phyloP scores from a whole-genome alignment of 2,329 filamentous ascomycete genomes.

The Madurella fahalii region DNA sequence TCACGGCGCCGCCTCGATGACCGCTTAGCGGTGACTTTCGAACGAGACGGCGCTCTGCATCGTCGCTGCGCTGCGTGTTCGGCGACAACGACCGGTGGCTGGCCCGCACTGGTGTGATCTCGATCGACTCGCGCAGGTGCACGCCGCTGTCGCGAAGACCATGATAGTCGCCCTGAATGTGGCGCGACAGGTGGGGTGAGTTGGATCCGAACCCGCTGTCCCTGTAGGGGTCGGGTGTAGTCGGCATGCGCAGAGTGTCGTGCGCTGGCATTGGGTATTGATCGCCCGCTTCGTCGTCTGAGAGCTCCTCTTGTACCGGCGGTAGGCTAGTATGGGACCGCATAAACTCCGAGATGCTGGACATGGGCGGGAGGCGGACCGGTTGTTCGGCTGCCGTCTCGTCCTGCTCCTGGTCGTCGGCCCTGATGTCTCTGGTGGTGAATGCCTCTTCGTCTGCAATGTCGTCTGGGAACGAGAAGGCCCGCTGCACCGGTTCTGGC shows the following conservation, averaged over 20 bases:
- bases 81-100: slow-evolving; percentile 17
- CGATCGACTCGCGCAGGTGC: slow-evolving; percentile 48
- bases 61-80: slow-evolving; percentile 5
- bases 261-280: slow-evolving; percentile 19
- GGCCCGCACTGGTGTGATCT: slow-evolving; percentile 21
- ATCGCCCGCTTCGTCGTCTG: slow-evolving; percentile 39
- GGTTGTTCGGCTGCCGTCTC: slow-evolving; percentile 16
- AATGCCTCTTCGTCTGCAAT: slow-evolving; percentile 29
- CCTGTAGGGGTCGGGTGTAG: slow-evolving; percentile 38
- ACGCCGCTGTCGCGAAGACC: slow-evolving; percentile 53
- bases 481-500: slow-evolving; percentile 23
- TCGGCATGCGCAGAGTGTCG: slow-evolving; percentile 17
- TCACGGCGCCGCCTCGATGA: neutral
- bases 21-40: slow-evolving; percentile 18
- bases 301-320: slow-evolving; percentile 48
- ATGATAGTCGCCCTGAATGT: slow-evolving; percentile 32
- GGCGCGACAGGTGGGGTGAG: slow-evolving; percentile 40
- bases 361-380: slow-evolving; percentile 23
- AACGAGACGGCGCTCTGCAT: slow-evolving; percentile 8
- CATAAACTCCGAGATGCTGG: slow-evolving; percentile 37
- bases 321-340: slow-evolving; percentile 45
- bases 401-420: slow-evolving; percentile 15
- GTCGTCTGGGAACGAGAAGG: slow-evolving; percentile 30
- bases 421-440: slow-evolving; percentile 14
- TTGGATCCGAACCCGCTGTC: slow-evolving; percentile 48